These are phyloP conservation scores for Annulohypoxylon bovei DNA, from an alignment of 495 filamentous ascomycete genomes.

Conservation along the genomic window DNA sequence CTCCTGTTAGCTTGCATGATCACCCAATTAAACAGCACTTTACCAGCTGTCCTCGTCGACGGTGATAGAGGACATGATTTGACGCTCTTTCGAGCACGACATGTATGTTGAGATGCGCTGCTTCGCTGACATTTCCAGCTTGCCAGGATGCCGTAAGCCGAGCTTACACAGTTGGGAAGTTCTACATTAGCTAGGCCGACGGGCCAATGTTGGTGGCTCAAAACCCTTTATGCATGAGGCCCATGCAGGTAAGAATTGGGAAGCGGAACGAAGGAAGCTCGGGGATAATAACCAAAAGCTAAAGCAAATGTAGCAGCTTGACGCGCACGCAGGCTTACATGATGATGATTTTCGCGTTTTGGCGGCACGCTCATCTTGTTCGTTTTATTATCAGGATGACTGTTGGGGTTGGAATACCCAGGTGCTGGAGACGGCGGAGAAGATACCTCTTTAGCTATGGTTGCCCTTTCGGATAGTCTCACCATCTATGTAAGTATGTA, in stretches of 20 bases:
- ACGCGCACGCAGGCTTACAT: conserved; percentile 36
- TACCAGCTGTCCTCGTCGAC: conserved; percentile 2
- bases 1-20: conserved; percentile 11
- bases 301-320: conserved; percentile 27
- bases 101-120: conserved; percentile 8
- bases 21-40: conserved; percentile 14
- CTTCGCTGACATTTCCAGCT: conserved; percentile 31
- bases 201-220: conserved; percentile 29
- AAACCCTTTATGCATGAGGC: conserved; percentile 34
- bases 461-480: conserved; percentile 19
- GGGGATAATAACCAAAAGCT: conserved; percentile 24
- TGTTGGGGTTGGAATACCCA: conserved; percentile 11
- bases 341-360: conserved; percentile 33
- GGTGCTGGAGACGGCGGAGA: conserved; percentile 9
- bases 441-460: conserved; percentile 24
- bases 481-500: not conserved
- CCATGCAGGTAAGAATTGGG: conserved; percentile 39
- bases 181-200: conserved; percentile 19
- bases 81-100: conserved; percentile 1
- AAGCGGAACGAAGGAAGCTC: conserved; percentile 24
- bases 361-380: conserved; percentile 25
- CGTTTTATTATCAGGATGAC: conserved; percentile 17
- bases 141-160: conserved; percentile 37
- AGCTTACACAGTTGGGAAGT: conserved; percentile 28
- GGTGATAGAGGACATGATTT: conserved; percentile 22